phyloP scores from a whole-genome alignment of 768 basidiomycete genomes.

The Strobilomyces confusus region DNA sequence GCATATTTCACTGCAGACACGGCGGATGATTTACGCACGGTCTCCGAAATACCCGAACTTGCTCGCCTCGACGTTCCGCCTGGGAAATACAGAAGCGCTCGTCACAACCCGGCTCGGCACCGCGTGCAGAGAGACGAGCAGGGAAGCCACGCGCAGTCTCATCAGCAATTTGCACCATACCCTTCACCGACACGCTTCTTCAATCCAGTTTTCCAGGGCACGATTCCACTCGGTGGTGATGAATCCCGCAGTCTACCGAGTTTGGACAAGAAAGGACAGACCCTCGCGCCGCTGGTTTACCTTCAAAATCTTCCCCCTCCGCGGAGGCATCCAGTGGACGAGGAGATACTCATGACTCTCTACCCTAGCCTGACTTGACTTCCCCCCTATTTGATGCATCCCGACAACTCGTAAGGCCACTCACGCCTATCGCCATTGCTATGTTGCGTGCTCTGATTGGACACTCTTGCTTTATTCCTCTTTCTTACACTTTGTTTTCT shows the following conservation, averaged over 20 bases:
- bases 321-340: conserved; percentile 66
- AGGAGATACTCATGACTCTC: conserved; percentile 64
- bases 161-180: conserved; percentile 31
- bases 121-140: conserved; percentile 29
- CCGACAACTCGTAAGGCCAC: conserved; percentile 4
- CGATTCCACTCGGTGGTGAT: neutral
- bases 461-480: conserved; percentile 4
- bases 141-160: conserved; percentile 7
- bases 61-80: conserved; percentile 50
- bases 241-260: neutral
- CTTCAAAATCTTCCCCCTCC: conserved; percentile 56
- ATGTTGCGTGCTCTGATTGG: conserved; percentile 5
- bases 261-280: conserved; percentile 22
- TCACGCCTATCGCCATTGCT: conserved; percentile 9
- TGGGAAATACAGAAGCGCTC: conserved; percentile 63
- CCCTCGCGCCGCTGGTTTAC: conserved; percentile 61
- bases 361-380: conserved; percentile 31
- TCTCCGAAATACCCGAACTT: conserved; percentile 58
- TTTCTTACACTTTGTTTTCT: conserved; percentile 21
- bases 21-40: conserved; percentile 49
- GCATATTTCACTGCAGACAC: conserved; percentile 74
- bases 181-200: conserved; percentile 25
- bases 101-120: conserved; percentile 47
- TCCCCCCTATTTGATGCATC: conserved; percentile 11
- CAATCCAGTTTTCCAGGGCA: conserved; percentile 8